A percentile compares a stretch with the other conserved stretches of the same genome.
phyloP scores from a whole-genome alignment of 805 yeast genomes.

The Zygotorulaspora chibaensis region DNA sequence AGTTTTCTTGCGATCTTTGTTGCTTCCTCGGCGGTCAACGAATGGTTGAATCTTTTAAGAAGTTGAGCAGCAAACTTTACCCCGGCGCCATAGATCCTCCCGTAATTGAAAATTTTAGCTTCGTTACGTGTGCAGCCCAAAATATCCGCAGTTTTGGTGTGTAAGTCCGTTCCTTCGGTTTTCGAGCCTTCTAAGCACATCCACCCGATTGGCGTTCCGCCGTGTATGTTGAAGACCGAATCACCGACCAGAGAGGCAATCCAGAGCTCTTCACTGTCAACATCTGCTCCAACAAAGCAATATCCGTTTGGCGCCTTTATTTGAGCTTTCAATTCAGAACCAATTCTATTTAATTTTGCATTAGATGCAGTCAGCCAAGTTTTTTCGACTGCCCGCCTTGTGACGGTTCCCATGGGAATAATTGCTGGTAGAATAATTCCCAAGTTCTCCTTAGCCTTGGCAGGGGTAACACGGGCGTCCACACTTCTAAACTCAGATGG shows the following conservation, averaged over 20 bases:
- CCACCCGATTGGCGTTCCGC: constrained; percentile 97
- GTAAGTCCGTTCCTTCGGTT: constrained; percentile 86
- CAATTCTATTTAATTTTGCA: constrained; percentile 78
- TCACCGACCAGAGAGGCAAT: constrained; percentile 95
- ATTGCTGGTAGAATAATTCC: constrained; percentile 83
- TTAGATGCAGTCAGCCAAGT: constrained; percentile 98
- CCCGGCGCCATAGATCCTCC: constrained; percentile 98
- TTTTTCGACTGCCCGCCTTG: constrained; percentile 93
- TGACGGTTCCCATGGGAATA: constrained; percentile 92
- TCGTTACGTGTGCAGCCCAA: constrained; percentile 85
- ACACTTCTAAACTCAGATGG: constrained; percentile 22
- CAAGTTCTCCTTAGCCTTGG: constrained; percentile 30
- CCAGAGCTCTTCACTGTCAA: constrained; percentile 97
- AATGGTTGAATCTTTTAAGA: constrained; percentile 76
- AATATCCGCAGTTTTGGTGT: constrained; percentile 87
- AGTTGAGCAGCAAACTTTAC: constrained; percentile 81
- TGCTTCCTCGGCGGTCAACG: constrained; percentile 63
- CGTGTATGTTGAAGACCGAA: constrained; percentile 81
- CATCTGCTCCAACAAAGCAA: constrained; percentile 96
- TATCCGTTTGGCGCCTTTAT: constrained; percentile 85
- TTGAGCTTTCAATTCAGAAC: constrained; percentile 88
- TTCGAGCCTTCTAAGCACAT: constrained; percentile 98
- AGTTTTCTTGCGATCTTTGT: constrained; percentile 55
- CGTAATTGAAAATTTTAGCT: constrained; percentile 94
- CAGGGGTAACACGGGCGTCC: constrained; percentile 6